Conservation (phyloP, 2,329 filamentous ascomycete species). For the Coniosporium uncinatum region DNA sequence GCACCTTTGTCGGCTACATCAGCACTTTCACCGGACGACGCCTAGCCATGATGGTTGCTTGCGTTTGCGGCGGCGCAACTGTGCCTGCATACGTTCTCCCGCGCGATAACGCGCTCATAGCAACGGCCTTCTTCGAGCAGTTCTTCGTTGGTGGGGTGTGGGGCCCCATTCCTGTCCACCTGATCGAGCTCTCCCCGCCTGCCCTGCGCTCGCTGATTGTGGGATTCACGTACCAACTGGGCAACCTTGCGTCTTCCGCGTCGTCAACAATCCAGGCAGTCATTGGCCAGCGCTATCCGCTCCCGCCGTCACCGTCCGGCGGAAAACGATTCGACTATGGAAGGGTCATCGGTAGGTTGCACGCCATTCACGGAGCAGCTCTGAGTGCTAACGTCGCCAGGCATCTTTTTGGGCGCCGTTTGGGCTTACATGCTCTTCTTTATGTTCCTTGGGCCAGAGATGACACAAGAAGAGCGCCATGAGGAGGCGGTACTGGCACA, state of each 20-base stretch:
- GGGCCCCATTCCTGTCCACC: constrained; percentile 53
- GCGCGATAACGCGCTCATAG: constrained; percentile 57
- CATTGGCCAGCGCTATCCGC: constrained; percentile 69
- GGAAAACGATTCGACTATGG: constrained; percentile 53
- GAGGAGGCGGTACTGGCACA: too few relatives aligned
- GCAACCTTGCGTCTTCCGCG: constrained; percentile 65
- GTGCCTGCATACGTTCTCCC: constrained; percentile 81
- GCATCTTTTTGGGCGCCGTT: constrained; percentile 87
- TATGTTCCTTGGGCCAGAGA: constrained; percentile 56
- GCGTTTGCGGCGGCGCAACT: constrained; percentile 64
- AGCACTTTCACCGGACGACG: constrained; percentile 39
- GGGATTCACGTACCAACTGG: constrained; percentile 57
- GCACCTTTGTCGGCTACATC: constrained; percentile 37
- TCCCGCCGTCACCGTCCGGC: constrained; percentile 39
- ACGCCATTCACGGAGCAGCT: too few relatives aligned
- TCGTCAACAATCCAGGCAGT: constrained; percentile 73
- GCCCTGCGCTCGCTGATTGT: constrained; percentile 71
- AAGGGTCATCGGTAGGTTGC: too few relatives aligned
- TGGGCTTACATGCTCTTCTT: constrained; percentile 58
- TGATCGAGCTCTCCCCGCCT: constrained; percentile 72
- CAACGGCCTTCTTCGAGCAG: constrained; percentile 74
- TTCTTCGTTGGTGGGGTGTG: constrained; percentile 38
- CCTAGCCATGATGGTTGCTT: constrained; percentile 40
- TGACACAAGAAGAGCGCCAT: too few relatives aligned
- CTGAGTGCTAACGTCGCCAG: too few relatives aligned